Conservation (phyloP, 2,329 filamentous ascomycete genomes). For the Microdochium trichocladiopsis region DNA sequence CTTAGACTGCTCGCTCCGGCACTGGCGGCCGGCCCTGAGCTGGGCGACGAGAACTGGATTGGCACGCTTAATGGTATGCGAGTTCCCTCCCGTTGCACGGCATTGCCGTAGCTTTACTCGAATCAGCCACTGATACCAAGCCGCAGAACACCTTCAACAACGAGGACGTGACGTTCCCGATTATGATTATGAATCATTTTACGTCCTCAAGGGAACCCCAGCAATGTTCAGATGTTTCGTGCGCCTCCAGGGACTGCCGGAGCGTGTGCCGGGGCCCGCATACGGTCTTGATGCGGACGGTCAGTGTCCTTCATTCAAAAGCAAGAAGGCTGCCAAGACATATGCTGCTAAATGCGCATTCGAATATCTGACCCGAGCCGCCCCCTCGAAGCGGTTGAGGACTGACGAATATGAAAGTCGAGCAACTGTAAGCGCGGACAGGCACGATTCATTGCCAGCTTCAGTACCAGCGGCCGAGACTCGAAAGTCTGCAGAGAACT, state of each 20-base stretch:
- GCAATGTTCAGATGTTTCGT: slow-evolving; percentile 17
- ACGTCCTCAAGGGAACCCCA: slow-evolving; percentile 2
- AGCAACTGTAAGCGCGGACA: slow-evolving; percentile 2
- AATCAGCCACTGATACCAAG: too few relatives aligned
- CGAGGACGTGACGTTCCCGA: background rate
- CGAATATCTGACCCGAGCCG: slow-evolving; percentile 24
- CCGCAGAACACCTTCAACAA: background rate
- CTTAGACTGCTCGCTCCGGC: background rate
- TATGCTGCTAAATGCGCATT: slow-evolving; percentile 43
- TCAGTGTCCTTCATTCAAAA: slow-evolving; percentile 27
- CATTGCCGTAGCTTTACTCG: too few relatives aligned
- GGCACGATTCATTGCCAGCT: too few relatives aligned
- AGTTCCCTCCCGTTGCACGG: background rate
- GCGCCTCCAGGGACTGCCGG: slow-evolving; percentile 13
- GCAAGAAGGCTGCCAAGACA: slow-evolving; percentile 47
- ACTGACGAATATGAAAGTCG: slow-evolving; percentile 15
- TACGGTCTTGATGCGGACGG: slow-evolving; percentile 19
- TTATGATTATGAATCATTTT: background rate
- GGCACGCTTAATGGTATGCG: slow-evolving; percentile 27
- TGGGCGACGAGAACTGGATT: slow-evolving; percentile 28
- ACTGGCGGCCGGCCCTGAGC: slow-evolving; percentile 1
- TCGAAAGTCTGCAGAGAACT: too few relatives aligned
- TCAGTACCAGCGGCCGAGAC: too few relatives aligned
- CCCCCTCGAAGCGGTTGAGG: slow-evolving; percentile 5
- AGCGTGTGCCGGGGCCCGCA: slow-evolving; percentile 14